These are phyloP conservation scores for Begonia fuchsioides DNA, from an alignment of 306 rosid species.

Conservation along the genomic window DNA sequence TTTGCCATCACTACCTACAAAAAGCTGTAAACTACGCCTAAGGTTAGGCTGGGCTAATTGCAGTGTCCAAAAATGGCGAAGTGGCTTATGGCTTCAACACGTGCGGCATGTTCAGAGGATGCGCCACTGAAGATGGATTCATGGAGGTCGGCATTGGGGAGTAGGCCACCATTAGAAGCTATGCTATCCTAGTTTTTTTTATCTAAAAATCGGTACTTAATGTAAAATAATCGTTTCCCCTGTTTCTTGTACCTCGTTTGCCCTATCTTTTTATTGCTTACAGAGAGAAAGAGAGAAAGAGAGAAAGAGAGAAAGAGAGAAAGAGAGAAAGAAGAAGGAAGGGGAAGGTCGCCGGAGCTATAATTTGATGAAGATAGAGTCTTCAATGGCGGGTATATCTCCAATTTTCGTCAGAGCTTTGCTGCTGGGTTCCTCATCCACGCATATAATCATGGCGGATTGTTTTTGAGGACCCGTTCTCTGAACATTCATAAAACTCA, in stretches of 20 bases:
- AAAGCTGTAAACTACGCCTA: too few relatives aligned
- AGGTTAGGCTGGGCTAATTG: slow-evolving; percentile 78
- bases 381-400: slow-evolving; percentile 60
- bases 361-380: slow-evolving; percentile 69
- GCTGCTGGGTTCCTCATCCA: slow-evolving; percentile 61
- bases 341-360: too few relatives aligned
- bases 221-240: too few relatives aligned
- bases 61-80: slow-evolving; percentile 62
- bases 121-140: slow-evolving; percentile 70
- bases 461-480: slow-evolving; percentile 79
- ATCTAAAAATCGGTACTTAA: too few relatives aligned
- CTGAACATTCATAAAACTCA: slow-evolving; percentile 88
- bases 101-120: slow-evolving; percentile 76
- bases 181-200: too few relatives aligned
- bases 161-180: background rate
- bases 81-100: slow-evolving; percentile 78
- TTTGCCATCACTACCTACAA: too few relatives aligned
- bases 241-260: too few relatives aligned
- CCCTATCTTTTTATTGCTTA: too few relatives aligned
- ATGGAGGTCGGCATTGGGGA: slow-evolving; percentile 95
- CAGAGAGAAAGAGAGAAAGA: too few relatives aligned
- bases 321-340: too few relatives aligned
- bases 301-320: too few relatives aligned
- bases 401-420: slow-evolving; percentile 61
- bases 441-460: slow-evolving; percentile 88